Percentiles rank a stretch among this genome's conserved stretches.
phyloP scores from a whole-genome alignment of 257 asterid genomes.

The Capsicum baccatum region DNA sequence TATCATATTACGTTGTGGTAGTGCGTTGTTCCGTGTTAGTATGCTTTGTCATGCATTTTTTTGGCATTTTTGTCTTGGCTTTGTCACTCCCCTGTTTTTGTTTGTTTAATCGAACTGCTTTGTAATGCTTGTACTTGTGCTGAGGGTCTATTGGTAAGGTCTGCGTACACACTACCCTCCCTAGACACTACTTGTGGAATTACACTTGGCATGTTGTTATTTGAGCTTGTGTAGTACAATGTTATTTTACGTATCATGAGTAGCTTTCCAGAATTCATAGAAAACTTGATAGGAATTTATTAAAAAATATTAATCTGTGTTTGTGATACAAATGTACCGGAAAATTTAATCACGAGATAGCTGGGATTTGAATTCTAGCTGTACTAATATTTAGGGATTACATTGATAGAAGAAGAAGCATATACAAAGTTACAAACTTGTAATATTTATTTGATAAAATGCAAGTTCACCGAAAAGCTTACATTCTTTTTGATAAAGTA shows the following conservation, averaged over 20 bases:
- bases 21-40: too few relatives aligned
- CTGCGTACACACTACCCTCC: too few relatives aligned
- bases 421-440: neutral
- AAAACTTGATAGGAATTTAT: neutral
- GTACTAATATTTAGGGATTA: neutral
- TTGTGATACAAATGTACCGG: neutral
- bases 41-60: too few relatives aligned
- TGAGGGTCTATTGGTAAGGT: too few relatives aligned
- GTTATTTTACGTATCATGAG: neutral
- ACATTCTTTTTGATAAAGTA: neutral
- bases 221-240: neutral
- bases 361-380: neutral
- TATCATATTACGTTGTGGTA: too few relatives aligned
- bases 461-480: neutral
- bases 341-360: neutral
- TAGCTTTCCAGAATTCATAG: constrained; percentile 4
- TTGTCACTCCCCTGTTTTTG: too few relatives aligned
- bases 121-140: too few relatives aligned
- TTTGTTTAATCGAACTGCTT: too few relatives aligned
- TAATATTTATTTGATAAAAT: neutral
- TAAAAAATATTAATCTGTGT: neutral
- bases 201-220: too few relatives aligned
- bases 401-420: neutral
- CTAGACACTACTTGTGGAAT: too few relatives aligned
- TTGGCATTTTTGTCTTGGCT: too few relatives aligned